Percentiles rank a stretch among this genome's conserved stretches.
These are phyloP conservation scores for Bretziella fagacearum DNA, from an alignment of 2,329 filamentous ascomycete species.

Conservation along the genomic window DNA sequence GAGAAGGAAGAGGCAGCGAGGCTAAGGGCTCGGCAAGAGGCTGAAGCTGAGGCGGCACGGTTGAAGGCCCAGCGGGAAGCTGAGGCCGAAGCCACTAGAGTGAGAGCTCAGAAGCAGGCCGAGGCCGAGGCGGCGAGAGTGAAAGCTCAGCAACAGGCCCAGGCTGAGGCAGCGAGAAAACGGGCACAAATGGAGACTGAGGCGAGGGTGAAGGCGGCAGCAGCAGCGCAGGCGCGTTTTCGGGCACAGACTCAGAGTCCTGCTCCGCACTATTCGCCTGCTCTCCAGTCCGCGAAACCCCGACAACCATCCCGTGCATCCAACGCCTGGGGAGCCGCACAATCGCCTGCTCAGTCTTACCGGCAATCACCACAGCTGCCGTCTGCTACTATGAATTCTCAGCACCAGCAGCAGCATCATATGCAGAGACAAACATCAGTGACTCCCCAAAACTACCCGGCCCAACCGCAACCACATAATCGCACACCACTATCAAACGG, in stretches of 20 bases:
- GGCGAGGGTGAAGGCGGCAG: not conserved
- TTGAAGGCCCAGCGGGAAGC: slow-evolving; percentile 3
- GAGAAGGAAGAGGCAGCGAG: not conserved
- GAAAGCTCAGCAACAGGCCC: not conserved
- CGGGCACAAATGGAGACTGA: not conserved
- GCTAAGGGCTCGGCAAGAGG: slow-evolving; percentile 13
- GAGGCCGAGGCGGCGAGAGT: slow-evolving; percentile 5
- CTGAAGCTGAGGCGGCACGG: slow-evolving; percentile 15
- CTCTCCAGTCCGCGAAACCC: no score
- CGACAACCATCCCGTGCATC: no score
- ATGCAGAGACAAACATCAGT: not conserved
- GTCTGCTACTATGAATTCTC: not conserved
- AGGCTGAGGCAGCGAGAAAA: not conserved
- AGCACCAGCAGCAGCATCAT: slow-evolving; percentile 16
- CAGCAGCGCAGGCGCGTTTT: not conserved
- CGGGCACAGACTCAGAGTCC: not conserved
- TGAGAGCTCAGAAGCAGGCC: no score
- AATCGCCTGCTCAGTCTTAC: not conserved
- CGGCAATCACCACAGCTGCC: not conserved
- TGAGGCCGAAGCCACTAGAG: not conserved
- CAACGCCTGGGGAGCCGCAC: no score
- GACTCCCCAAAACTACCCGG: not conserved
- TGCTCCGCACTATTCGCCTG: not conserved
- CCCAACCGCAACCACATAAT: not conserved
- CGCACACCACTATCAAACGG: not conserved